A percentile compares a stretch with the other conserved stretches of the same genome.
Evolutionary conservation across 2,329 filamentous ascomycete genomes (phyloP).

Genomic region (Magnaporthiopsis rhizophila): DNA sequence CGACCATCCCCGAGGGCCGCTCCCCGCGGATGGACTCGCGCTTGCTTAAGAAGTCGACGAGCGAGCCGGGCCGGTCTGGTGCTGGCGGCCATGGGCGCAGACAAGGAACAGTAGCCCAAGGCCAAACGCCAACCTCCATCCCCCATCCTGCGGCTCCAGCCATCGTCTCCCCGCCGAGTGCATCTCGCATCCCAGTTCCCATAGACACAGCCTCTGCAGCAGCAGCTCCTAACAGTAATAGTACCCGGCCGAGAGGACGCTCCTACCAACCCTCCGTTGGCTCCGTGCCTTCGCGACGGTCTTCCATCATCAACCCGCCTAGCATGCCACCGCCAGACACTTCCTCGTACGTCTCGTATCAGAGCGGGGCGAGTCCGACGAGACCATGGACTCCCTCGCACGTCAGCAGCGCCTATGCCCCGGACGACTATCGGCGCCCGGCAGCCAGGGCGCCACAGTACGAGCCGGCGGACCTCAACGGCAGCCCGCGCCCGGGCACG

Average conservation of each 20-base stretch:
- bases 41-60: constrained; percentile 24
- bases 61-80: constrained; percentile 10
- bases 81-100: not conserved
- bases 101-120: not conserved
- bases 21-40: constrained; percentile 32
- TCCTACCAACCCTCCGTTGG: constrained; percentile 47
- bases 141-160: not conserved
- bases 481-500: constrained; percentile 81
- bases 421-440: constrained; percentile 64
- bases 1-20: constrained; percentile 42
- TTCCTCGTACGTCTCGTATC: constrained; percentile 52
- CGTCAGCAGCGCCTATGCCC: constrained; percentile 21
- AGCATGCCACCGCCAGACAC: constrained; percentile 53
- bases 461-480: constrained; percentile 83
- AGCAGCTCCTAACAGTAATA: constrained; percentile 36
- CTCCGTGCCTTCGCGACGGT: constrained; percentile 35
- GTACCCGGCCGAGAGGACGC: constrained; percentile 34
- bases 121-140: not conserved
- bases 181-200: not conserved
- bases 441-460: constrained; percentile 65
- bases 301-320: constrained; percentile 49
- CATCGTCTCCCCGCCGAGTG: not conserved
- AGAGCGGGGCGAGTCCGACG: constrained; percentile 38
- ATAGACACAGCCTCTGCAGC: constrained; percentile 27
- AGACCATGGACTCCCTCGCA: constrained; percentile 50